Base-by-base conservation (phyloP, 2,329 filamentous ascomycete genomes). In the Fusarium neocosmosporiellum region DNA sequence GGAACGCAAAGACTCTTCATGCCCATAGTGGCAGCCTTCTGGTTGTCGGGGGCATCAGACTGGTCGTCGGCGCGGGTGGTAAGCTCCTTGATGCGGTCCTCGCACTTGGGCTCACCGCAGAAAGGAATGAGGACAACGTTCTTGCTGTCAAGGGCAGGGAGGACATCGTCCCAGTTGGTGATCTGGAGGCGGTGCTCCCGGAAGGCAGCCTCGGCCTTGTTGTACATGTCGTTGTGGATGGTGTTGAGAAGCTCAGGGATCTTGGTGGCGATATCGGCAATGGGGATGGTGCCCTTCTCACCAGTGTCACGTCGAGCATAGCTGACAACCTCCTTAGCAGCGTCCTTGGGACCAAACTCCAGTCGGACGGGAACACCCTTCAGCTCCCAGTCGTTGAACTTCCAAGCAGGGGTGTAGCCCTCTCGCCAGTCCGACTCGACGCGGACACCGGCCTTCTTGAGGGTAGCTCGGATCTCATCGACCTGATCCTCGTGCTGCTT, bases 301-400 rank as follows among this genome's bases (percentile, higher is more conserved):
- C 91, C 91, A 20, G 93, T 93, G 82, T 99, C 96, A 78, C 97
- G 94, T 78, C 96, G 94, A 24, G 95, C 94, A 71, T 90, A 94
- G 72, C 92, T 94, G 75, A 98, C 92, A 46, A 95, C 93, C 66
- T 93, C 90, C 81, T 95, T 94, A 73, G 93, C 94, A 14, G 93
- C 92, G 80, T 98, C 96, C 84, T 97, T 97, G 78, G 96, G 96
- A 7, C 97, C 97, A 80, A 98, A 98, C 83, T 99, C 96, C 67
- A 99, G 88, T 67, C 96, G 93, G 39, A 99, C 89, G 54, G 97
- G 96, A 46, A 98, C 93, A 81, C 97, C 96, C 85, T 96, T 97
- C 77, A 98, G 88, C 83, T 99, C 97, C 94, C 95, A 98, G 84
- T 99, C 95, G 84, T 97, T 97, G 88, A 99, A 99, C 84, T 99